Conservation (phyloP, 2,329 filamentous ascomycete genomes). For the Diaporthe helianthi region DNA sequence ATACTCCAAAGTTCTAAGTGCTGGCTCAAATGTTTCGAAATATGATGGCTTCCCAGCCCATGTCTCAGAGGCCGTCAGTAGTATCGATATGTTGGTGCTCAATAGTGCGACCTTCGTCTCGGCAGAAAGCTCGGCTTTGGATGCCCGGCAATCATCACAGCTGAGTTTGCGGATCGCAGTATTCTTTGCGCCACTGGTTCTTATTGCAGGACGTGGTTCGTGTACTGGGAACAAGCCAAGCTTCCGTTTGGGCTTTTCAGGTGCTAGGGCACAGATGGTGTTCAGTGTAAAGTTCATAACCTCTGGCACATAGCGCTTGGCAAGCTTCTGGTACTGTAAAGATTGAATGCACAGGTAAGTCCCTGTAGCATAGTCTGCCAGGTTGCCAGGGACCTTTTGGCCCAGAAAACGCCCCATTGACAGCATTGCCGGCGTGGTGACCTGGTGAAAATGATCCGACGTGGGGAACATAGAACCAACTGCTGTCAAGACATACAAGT, state of each 20-base stretch:
- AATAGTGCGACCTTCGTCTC: conserved; percentile 66
- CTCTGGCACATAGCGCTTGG: conserved; percentile 90
- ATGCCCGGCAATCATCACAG: conserved; percentile 62
- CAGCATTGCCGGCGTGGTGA: conserved; percentile 88
- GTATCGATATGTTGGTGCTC: conserved; percentile 67
- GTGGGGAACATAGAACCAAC: conserved; percentile 89
- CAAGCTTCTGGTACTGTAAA: conserved; percentile 81
- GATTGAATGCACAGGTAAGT: conserved; percentile 80
- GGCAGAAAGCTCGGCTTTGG: conserved; percentile 41
- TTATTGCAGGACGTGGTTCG: conserved; percentile 57
- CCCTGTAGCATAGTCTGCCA: conserved; percentile 75
- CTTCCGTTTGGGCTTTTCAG: conserved; percentile 53
- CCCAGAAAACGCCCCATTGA: conserved; percentile 85
- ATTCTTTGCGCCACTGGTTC: conserved; percentile 54
- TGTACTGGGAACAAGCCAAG: conserved; percentile 69
- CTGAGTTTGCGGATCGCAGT: conserved; percentile 58
- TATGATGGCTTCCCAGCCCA: conserved; percentile 81
- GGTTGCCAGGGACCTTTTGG: conserved; percentile 71
- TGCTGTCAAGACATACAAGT: conserved; percentile 83
- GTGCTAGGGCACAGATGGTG: conserved; percentile 72
- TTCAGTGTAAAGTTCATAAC: conserved; percentile 82
- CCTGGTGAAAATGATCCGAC: conserved; percentile 95
- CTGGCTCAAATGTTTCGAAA: conserved; percentile 77
- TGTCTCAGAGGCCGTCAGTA: conserved; percentile 72
- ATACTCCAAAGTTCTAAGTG: conserved; percentile 63